Evolutionary conservation across 2,329 filamentous ascomycete species (phyloP), one percentile per base, ranked within the genome.

Genomic region (Ophiocordyceps camponoti-leonardi): DNA sequence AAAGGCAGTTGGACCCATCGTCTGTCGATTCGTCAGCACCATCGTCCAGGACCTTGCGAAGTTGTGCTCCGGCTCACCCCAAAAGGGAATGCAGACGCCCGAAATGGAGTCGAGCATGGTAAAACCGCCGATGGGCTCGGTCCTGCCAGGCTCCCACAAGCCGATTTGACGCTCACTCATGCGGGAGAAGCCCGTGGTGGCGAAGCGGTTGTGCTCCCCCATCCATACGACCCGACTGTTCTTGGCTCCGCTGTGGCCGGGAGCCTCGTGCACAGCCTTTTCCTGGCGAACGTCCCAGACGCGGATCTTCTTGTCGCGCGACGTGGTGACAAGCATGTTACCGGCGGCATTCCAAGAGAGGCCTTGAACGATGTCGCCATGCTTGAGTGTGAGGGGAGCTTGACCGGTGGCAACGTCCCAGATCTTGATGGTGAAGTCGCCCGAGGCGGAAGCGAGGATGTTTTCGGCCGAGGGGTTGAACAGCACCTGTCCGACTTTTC

Each of bases 21-120:
- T 98, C 75, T 78, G 46, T 42, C 41, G 18, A 45, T 7, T n/a
- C 28, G 51, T 63, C 50, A 61, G 54, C 45, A 30, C 44, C 16
- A 14, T 26, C 33, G 40, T 43, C 20, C 31, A 13, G 4, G 4
- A 33, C 12, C 11, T 33, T 13, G 5, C 5, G 31, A 13, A 33
- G 23, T 8, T 26, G 23, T 26, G 23, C 23, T 4, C 23, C 5
- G 13, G 31, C 31, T 33, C 31, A 78, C 75, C 92, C 92, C 92
- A 98, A 76, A 98, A 96, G 30, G 92, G 92, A 86, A 98, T 95
- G 73, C 87, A 94, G 49, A 98, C 88, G 61, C 92, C 92, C 42
- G 90, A 95, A 57, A 94, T 94, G 42, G 86, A 93, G 66, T 98
- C 92, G 43, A 98, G 75, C 54, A 84, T 83, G 56, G 77, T 81